Base-by-base conservation (phyloP, 768 basidiomycete genomes). In the Mycena olivaceomarginata region DNA sequence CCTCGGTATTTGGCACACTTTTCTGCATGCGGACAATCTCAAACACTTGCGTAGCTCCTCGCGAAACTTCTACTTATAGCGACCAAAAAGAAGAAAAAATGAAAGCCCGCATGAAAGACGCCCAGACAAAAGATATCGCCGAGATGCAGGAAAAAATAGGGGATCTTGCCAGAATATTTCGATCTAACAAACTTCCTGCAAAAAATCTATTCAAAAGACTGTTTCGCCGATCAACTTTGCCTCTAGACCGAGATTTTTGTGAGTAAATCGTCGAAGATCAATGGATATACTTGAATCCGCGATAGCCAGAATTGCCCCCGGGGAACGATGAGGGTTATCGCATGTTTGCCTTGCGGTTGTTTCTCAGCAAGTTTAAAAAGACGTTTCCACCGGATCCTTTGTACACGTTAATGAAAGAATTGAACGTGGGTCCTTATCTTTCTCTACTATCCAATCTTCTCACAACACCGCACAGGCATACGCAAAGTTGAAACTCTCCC, bases 181-280 rank as follows among this genome's bases (percentile, higher is more conserved):
- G 12, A 59, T 65, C 63, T 2, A 39, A 39, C 9, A 60, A 46
- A 56, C 60, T n/a, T 51, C 48, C 48, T 7, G 15, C 15, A 51
- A 51, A n/a, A 53, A 62, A 15, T 40, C 39, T 7, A 56, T 64
- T 63, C 63, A 65, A 63, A 41, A 46, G 15, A 45, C 31, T 31
- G 43, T 20, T 53, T n/a, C 51, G 31, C 20, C 51, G 2, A 8
- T 25, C 31, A 40, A 37, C 10, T n/a, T 12, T 18, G 39, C 51
- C 41, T 57, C n/a, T 73, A 22, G 56, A 60, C 9, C 9, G 51
- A 60, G 1, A 64, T 67, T 25, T 48, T 73, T 40, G 72, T 73
- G 31, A 60, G 65, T 40, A 22, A n/a, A 6, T n/a, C 43, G 10
- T 59, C 7, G 7, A 31, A 40, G 2, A 13, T 22, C 5, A 3